phyloP scores from a whole-genome alignment of 2,329 filamentous ascomycete species.

The Magnaporthiopsis rhizophila region DNA sequence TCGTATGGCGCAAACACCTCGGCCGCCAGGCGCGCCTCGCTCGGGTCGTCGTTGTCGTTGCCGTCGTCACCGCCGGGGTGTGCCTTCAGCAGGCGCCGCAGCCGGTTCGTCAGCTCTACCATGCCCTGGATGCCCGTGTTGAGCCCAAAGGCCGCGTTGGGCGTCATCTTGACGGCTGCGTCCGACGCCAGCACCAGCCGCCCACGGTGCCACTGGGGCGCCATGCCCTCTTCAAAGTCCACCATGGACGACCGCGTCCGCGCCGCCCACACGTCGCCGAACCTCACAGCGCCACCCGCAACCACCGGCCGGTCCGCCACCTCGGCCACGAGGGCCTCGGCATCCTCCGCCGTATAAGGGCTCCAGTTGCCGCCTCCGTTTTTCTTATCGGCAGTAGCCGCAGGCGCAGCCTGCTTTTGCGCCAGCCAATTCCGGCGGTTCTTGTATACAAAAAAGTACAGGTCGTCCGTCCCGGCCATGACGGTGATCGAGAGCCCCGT shows the following conservation, averaged over 20 bases:
- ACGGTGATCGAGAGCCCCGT: slow-evolving; percentile 3
- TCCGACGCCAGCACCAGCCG: slow-evolving; percentile 41
- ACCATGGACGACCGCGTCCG: slow-evolving; percentile 5
- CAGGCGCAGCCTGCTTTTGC: not conserved
- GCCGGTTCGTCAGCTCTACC: slow-evolving; percentile 11
- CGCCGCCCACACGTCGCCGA: slow-evolving; percentile 9
- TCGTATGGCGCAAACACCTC: slow-evolving; percentile 8
- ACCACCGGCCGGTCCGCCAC: slow-evolving; percentile 6
- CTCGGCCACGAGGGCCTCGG: slow-evolving; percentile 6
- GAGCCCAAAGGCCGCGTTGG: slow-evolving; percentile 10
- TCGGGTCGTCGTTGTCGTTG: too few relatives aligned
- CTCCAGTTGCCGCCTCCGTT: not conserved
- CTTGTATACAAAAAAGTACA: slow-evolving; percentile 11
- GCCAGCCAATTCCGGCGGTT: not conserved
- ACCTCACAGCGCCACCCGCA: slow-evolving; percentile 1
- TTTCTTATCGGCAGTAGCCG: not conserved
- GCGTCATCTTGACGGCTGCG: slow-evolving; percentile 11
- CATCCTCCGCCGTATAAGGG: slow-evolving; percentile 8
- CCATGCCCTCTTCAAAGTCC: slow-evolving; percentile 50
- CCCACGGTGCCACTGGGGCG: slow-evolving; percentile 95
- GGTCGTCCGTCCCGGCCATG: slow-evolving; percentile 8
- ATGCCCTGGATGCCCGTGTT: slow-evolving; percentile 9
- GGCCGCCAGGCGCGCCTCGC: not conserved
- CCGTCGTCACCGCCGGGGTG: not conserved
- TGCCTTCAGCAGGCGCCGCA: slow-evolving; percentile 1